Evolutionary conservation across 345 rosid species (phyloP), one percentile per base, ranked within the genome.

Genomic region (Dovyalis caffra): DNA sequence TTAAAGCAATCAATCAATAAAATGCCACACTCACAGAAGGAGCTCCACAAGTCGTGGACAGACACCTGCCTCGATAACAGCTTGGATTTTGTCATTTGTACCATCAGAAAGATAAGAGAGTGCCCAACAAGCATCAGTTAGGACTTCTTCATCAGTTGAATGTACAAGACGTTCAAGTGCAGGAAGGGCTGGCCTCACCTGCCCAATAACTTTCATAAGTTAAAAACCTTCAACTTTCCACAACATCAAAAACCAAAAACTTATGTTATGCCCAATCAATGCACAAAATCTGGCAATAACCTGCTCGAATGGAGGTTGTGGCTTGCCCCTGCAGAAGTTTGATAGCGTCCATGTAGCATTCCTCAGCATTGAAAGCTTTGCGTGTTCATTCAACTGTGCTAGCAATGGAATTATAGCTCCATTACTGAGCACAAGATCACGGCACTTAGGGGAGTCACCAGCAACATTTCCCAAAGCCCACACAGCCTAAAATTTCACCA

Each of bases 301-400:
- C 78, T 79, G 82, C 38, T 74, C 78, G 43, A 79, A 79, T 45
- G 69, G 75, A 58, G 82, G 78, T 47, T 74, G 78, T 16, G 82
- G 82, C 72, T 79, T 79, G 49, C 82, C 82, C 64, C 82, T 70
- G 72, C 78, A 79, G 64, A 79, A 79, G 82, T 79, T 79, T 45
- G 82, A 79, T 21, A 79, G 69, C 2, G 78, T 79, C 82, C 82
- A 79, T 0, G 82, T 79, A 33, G 82, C 82, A 75, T 79, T 79
- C 64, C 82, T 66, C 18, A 74, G 23, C 78, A 75, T 75, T n/a
- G 82, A 79, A 43, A 79, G 78, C 75, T 79, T 79, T 57, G 82
- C 65, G 8, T 79, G 82, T 35, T 74, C 82, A 70, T 79, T 79
- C 71, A 79, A 23, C 61, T 70, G 79, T 1, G 78, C 68, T 16